Conservation (phyloP, 1,139 yeast genomes). For the Fermentozyma sake region DNA sequence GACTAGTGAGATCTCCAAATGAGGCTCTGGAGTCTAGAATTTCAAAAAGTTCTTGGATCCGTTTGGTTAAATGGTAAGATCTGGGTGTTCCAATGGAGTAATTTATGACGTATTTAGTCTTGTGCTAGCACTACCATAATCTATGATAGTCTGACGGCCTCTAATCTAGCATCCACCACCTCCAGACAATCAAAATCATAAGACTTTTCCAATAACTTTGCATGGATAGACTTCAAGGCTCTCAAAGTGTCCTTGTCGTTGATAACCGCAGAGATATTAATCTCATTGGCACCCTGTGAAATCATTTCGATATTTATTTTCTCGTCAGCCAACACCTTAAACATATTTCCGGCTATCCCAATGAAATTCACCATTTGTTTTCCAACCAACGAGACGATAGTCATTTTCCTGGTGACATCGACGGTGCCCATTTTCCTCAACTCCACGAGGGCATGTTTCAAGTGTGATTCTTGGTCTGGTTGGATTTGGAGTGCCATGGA, state of each 20-base stretch:
- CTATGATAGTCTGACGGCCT: slow-evolving; percentile 19
- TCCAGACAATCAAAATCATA: slow-evolving; percentile 21
- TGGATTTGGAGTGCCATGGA: slow-evolving; percentile 93
- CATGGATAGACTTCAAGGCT: slow-evolving; percentile 84
- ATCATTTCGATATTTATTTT: slow-evolving; percentile 95
- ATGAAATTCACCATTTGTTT: slow-evolving; percentile 95
- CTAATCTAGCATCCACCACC: slow-evolving; percentile 36
- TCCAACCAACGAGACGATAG: slow-evolving; percentile 91
- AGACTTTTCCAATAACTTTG: slow-evolving; percentile 56
- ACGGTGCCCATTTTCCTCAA: slow-evolving; percentile 79
- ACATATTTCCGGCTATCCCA: slow-evolving; percentile 98
- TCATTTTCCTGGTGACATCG: slow-evolving; percentile 81
- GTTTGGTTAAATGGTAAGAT: background rate
- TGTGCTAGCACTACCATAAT: too few relatives aligned
- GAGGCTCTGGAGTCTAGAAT: too few relatives aligned
- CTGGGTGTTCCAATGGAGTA: background rate
- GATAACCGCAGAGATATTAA: slow-evolving; percentile 92
- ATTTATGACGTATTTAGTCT: slow-evolving; percentile 1
- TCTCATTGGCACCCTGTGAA: slow-evolving; percentile 96
- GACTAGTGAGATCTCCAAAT: too few relatives aligned
- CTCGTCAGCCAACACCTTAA: slow-evolving; percentile 89
- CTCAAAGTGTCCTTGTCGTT: slow-evolving; percentile 77
- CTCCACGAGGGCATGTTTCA: slow-evolving; percentile 71
- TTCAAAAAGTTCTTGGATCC: too few relatives aligned
- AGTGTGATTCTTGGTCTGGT: slow-evolving; percentile 51